Evolutionary conservation across 305 asterid species (phyloP).

Genomic region (Solanum aculeatissimum): DNA sequence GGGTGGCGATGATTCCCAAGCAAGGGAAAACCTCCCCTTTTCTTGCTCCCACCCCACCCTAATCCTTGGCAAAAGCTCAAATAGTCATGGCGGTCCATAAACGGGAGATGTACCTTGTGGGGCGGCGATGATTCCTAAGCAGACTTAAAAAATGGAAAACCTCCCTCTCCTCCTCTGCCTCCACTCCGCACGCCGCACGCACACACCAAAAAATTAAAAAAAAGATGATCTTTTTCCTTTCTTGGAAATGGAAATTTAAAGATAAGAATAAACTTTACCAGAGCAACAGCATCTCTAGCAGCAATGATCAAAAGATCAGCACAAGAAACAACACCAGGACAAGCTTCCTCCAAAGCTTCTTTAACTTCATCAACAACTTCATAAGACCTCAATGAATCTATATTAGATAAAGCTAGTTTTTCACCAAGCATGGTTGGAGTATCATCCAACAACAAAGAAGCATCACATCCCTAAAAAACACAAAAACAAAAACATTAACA

Average conservation of each 20-base stretch:
- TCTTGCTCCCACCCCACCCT: not conserved
- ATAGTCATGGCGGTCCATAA: not conserved
- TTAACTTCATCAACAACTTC: conserved; percentile 68
- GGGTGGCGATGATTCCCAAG: no score
- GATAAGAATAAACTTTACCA: conserved; percentile 28
- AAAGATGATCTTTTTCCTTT: not conserved
- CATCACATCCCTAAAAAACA: conserved; percentile 70
- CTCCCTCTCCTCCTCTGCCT: not conserved
- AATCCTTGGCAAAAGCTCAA: not conserved
- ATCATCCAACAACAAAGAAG: conserved; percentile 77
- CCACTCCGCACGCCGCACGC: not conserved
- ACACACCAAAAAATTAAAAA: not conserved
- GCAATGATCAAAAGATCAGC: conserved; percentile 89
- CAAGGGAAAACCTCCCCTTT: no score
- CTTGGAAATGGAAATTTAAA: not conserved
- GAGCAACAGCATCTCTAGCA: conserved; percentile 77
- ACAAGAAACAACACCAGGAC: conserved; percentile 79
- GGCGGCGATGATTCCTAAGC: no score
- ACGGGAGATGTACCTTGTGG: not conserved
- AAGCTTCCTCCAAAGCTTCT: conserved; percentile 46
- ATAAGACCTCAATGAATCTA: conserved; percentile 62
- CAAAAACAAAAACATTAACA: not conserved
- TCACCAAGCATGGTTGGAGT: conserved; percentile 63
- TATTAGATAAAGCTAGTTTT: conserved; percentile 57
- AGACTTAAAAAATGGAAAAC: not conserved